Percentiles rank a stretch among this genome's conserved stretches.
Conservation (phyloP, 2,329 filamentous ascomycete species). For the Hymenoscyphus fructigenus region DNA sequence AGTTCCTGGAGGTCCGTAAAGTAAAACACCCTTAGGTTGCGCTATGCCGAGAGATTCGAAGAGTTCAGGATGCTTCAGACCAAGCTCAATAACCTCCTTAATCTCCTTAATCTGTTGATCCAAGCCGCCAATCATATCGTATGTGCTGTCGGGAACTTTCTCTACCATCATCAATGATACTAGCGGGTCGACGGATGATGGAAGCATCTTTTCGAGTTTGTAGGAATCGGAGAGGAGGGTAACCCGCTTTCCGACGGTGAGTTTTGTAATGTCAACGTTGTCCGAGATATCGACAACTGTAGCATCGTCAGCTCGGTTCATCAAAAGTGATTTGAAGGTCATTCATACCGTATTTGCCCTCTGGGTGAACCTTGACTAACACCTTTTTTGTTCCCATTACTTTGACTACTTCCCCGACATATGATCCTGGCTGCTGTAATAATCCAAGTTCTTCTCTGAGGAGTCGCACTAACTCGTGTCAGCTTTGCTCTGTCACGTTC, state of each 20-base stretch:
- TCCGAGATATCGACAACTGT: conserved; percentile 94
- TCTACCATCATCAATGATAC: conserved; percentile 99
- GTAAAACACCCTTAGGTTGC: conserved; percentile 93
- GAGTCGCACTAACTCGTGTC: conserved; percentile 64
- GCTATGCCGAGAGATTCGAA: conserved; percentile 99
- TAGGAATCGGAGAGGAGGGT: conserved; percentile 96
- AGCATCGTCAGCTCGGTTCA: conserved; percentile 21
- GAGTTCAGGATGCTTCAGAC: conserved; percentile 95
- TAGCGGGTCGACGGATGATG: conserved; percentile 95
- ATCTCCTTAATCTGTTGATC: conserved; percentile 99
- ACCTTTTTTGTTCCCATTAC: conserved; percentile 99
- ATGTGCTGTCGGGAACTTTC: conserved; percentile 98
- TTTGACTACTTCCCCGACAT: conserved; percentile 99
- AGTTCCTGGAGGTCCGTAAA: conserved; percentile 95
- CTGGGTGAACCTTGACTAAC: conserved; percentile 96
- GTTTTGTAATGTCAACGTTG: conserved; percentile 89
- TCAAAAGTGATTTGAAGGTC: background rate
- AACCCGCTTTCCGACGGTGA: conserved; percentile 96
- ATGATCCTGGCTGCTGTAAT: conserved; percentile 94
- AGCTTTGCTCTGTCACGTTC: conserved; percentile 15
- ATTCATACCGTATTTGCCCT: conserved; percentile 94
- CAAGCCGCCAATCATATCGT: conserved; percentile 99
- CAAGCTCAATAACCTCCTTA: conserved; percentile 99
- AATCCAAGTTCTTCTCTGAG: conserved; percentile 93
- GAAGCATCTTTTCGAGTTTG: conserved; percentile 97